Evolutionary conservation across 495 filamentous ascomycete species (phyloP).

Genomic region (Letharia lupina): DNA sequence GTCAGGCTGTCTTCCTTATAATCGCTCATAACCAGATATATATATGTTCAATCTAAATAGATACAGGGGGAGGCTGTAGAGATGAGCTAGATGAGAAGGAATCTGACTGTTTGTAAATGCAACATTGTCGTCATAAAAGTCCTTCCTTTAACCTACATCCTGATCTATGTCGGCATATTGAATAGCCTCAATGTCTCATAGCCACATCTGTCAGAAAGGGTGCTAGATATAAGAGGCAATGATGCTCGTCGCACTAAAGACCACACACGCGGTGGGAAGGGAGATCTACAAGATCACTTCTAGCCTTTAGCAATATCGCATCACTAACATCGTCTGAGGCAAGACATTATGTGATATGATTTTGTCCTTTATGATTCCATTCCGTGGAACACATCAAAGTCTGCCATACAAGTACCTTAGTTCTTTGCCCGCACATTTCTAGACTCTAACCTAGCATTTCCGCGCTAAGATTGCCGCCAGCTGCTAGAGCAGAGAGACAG

Average conservation of each 20-base stretch:
- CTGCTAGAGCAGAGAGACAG: background rate
- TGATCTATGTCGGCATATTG: too few species aligned
- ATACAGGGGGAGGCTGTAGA: background rate
- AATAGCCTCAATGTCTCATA: background rate
- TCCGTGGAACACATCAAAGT: background rate
- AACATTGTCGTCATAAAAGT: background rate
- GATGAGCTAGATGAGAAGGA: background rate
- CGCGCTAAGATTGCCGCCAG: background rate
- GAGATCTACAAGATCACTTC: constrained; percentile 3
- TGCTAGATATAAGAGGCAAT: constrained; percentile 4
- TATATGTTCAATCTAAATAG: background rate
- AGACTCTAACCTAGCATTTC: background rate
- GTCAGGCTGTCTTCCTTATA: background rate
- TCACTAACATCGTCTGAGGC: background rate
- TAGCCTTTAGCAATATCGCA: background rate
- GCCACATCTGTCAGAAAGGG: background rate
- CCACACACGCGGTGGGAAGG: background rate
- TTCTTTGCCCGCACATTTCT: background rate
- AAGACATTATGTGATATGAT: background rate
- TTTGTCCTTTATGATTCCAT: background rate
- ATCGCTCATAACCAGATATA: background rate
- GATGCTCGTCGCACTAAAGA: constrained; percentile 4
- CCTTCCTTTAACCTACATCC: background rate
- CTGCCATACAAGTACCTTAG: background rate
- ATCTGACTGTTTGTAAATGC: background rate